phyloP scores from a whole-genome alignment of 2,329 filamentous ascomycete species.

The Aspergillus oerlinghausenensis region DNA sequence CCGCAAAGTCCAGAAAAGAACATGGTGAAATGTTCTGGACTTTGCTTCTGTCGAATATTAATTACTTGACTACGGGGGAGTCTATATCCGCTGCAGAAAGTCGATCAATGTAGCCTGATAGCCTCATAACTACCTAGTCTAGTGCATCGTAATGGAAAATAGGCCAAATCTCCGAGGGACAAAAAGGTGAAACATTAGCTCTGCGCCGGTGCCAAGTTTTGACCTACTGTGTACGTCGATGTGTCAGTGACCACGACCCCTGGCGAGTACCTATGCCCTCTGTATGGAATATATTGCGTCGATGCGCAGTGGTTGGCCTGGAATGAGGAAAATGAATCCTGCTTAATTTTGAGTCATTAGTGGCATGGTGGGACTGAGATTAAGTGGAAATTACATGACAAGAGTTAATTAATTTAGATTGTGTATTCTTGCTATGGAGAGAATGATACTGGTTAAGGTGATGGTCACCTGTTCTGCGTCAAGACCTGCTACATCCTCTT shows the following conservation, averaged over 20 bases:
- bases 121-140: neutral
- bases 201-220: constrained; percentile 16
- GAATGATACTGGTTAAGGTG: too few species aligned
- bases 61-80: neutral
- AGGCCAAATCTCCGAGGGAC: constrained; percentile 8
- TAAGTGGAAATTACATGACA: neutral
- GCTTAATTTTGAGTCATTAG: neutral
- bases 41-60: neutral
- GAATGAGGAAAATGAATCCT: neutral
- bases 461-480: too few species aligned
- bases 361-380: neutral
- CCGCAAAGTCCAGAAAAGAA: neutral
- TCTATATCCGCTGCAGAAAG: neutral
- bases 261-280: neutral
- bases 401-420: neutral
- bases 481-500: too few species aligned
- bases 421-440: too few species aligned
- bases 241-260: too few species aligned
- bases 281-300: neutral
- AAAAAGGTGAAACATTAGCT: constrained; percentile 18
- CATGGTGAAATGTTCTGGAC: neutral
- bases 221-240: too few species aligned
- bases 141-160: neutral
- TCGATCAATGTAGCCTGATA: neutral
- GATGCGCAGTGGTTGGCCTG: neutral